Conservation (phyloP, 208 protist species). For the Porcisia deanei region DNA sequence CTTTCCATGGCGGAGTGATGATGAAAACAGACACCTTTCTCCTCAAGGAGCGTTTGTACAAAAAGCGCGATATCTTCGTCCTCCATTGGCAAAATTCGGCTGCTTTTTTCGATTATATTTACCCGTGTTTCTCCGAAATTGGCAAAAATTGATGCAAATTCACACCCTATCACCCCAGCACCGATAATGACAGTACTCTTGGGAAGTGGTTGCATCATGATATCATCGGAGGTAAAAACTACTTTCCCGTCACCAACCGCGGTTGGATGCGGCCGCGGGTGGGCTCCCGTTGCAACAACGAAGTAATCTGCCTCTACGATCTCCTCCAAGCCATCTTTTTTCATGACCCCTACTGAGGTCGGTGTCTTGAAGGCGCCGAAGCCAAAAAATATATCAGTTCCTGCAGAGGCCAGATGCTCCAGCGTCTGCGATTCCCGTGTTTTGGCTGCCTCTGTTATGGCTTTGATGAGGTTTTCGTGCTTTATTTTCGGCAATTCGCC, state of each 20-base stretch:
- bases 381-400: constrained; percentile 56
- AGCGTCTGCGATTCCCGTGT: constrained; percentile 74
- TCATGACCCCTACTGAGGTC: constrained; percentile 44
- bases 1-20: constrained; percentile 76
- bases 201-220: constrained; percentile 84
- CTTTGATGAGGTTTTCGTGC: constrained; percentile 59
- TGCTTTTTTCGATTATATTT: constrained; percentile 86
- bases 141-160: constrained; percentile 91
- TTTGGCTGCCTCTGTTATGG: constrained; percentile 57
- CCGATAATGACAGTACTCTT: constrained; percentile 92
- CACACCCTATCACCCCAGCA: constrained; percentile 92
- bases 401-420: constrained; percentile 48
- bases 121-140: constrained; percentile 89
- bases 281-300: constrained; percentile 83
- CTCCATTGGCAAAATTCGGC: constrained; percentile 87
- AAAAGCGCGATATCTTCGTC: constrained; percentile 88
- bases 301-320: constrained; percentile 82
- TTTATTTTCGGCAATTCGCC: constrained; percentile 58
- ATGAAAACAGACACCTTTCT: constrained; percentile 81
- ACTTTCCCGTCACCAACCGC: constrained; percentile 76
- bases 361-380: constrained; percentile 57
- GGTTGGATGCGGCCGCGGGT: constrained; percentile 76
- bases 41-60: constrained; percentile 77
- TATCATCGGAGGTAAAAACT: constrained; percentile 90
- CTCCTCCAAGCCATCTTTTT: constrained; percentile 41